Evolutionary conservation across 345 rosid species (phyloP).

Genomic region (Boechera retrofracta): DNA sequence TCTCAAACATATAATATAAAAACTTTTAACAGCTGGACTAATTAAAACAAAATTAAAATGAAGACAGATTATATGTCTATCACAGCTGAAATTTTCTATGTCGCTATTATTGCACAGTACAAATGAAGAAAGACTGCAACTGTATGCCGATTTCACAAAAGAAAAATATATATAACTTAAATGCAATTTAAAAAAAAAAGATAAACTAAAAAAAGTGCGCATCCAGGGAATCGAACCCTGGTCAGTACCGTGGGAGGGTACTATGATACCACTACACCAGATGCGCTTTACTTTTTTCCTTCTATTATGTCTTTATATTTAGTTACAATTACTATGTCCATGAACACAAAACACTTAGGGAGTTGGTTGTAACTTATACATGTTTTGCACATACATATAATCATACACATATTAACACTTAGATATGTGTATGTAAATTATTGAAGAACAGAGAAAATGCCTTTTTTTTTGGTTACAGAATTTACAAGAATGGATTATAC

Average conservation of each 20-base stretch:
- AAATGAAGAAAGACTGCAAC: neutral
- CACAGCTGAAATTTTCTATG: too few relatives aligned
- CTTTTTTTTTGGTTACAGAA: constrained; percentile 30
- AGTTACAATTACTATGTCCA: neutral
- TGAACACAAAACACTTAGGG: neutral
- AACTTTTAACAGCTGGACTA: neutral
- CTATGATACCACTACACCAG: constrained; percentile 97
- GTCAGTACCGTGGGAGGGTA: constrained; percentile 99
- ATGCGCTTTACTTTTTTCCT: constrained; percentile 50
- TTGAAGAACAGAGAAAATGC: constrained; percentile 8
- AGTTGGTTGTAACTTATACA: neutral
- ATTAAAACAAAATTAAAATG: too few relatives aligned
- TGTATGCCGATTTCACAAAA: neutral
- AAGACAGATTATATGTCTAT: neutral
- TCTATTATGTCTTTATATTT: neutral
- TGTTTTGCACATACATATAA: neutral
- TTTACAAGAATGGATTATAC: constrained; percentile 32
- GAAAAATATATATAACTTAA: neutral
- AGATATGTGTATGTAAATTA: neutral
- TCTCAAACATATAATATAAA: neutral
- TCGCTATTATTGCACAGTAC: neutral
- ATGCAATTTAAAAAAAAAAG: neutral
- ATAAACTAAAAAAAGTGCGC: constrained; percentile 46
- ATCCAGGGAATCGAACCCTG: constrained; percentile 98
- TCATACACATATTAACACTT: neutral